A percentile compares a stretch with the other conserved stretches of the same genome.
These are phyloP conservation scores for Russula emetica DNA, from an alignment of 768 basidiomycete genomes.

Conservation along the genomic window DNA sequence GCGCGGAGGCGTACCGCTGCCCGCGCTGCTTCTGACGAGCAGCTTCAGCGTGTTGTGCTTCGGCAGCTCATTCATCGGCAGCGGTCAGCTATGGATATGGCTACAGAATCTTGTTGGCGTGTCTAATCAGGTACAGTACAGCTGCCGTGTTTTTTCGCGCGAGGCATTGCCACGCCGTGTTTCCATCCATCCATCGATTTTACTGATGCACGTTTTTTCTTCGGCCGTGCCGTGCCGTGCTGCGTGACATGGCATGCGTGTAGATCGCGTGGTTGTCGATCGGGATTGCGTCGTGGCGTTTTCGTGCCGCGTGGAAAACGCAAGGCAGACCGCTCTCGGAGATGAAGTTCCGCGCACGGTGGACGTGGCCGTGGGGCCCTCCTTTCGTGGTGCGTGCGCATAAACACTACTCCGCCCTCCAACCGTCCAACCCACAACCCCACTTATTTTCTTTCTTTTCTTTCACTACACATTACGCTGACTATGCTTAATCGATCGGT, in stretches of 20 bases:
- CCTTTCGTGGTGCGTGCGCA: slow-evolving; percentile 64
- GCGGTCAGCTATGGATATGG: slow-evolving; percentile 76
- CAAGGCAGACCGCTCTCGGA: slow-evolving; percentile 67
- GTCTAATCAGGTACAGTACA: slow-evolving; percentile 73
- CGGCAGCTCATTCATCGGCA: slow-evolving; percentile 70
- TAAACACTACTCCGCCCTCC: neutral
- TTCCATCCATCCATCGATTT: neutral
- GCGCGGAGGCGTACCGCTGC: slow-evolving; percentile 61
- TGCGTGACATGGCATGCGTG: slow-evolving; percentile 1
- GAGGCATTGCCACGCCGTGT: neutral
- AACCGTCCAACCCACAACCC: neutral
- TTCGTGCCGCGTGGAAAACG: slow-evolving; percentile 69
- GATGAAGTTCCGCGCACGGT: slow-evolving; percentile 67
- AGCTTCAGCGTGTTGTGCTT: slow-evolving; percentile 75
- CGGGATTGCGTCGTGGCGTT: slow-evolving; percentile 77
- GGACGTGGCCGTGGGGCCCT: slow-evolving; percentile 86
- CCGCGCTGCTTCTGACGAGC: slow-evolving; percentile 65
- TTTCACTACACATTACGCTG: neutral
- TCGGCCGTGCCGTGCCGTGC: neutral
- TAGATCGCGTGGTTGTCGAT: slow-evolving; percentile 89
- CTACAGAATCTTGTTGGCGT: slow-evolving; percentile 86
- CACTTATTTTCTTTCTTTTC: neutral
- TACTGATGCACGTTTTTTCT: neutral
- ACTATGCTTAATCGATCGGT: neutral
- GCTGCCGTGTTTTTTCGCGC: neutral